Percentiles rank a stretch among this genome's conserved stretches.
phyloP scores from a whole-genome alignment of 1,284 basidiomycete species.

The Taiwanofungus camphoratus region DNA sequence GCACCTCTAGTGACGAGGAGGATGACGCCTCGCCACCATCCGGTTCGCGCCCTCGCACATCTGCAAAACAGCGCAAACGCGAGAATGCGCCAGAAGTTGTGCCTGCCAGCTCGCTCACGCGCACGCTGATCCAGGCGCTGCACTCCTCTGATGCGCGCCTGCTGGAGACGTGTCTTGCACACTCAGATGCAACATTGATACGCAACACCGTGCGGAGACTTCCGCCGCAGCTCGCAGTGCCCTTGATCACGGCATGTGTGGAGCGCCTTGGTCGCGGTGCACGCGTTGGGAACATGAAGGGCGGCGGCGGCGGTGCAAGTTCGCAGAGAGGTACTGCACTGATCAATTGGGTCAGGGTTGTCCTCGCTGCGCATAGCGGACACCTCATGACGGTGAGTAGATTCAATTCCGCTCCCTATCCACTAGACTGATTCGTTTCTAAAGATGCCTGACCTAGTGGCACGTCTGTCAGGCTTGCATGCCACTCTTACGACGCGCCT shows the following conservation, averaged over 20 bases:
- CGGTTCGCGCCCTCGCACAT: constrained; percentile 15
- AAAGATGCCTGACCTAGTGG: constrained; percentile 82
- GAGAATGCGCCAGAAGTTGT: constrained; percentile 42
- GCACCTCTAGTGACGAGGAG: constrained; percentile 44
- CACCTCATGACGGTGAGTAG: constrained; percentile 88
- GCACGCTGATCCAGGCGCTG: constrained; percentile 93
- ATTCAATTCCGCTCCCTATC: not conserved
- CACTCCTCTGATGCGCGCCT: constrained; percentile 91
- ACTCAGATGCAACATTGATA: constrained; percentile 80
- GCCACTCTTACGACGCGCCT: constrained; percentile 78
- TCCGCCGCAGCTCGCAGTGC: constrained; percentile 86
- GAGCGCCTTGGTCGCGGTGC: constrained; percentile 83
- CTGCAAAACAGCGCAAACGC: constrained; percentile 28
- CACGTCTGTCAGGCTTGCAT: constrained; percentile 80
- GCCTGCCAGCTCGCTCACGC: constrained; percentile 85
- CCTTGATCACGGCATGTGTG: constrained; percentile 84
- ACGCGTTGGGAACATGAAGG: constrained; percentile 67
- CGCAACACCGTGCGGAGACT: constrained; percentile 85
- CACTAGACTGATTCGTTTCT: constrained; percentile 19
- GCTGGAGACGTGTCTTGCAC: constrained; percentile 83
- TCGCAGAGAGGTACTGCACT: constrained; percentile 82
- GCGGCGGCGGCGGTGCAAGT: constrained; percentile 77
- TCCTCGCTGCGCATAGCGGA: constrained; percentile 83
- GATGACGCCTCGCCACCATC: constrained; percentile 20
- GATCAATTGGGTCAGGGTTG: constrained; percentile 86